Base-by-base conservation (phyloP, 306 rosid genomes). In the Begonia masoniana region DNA sequence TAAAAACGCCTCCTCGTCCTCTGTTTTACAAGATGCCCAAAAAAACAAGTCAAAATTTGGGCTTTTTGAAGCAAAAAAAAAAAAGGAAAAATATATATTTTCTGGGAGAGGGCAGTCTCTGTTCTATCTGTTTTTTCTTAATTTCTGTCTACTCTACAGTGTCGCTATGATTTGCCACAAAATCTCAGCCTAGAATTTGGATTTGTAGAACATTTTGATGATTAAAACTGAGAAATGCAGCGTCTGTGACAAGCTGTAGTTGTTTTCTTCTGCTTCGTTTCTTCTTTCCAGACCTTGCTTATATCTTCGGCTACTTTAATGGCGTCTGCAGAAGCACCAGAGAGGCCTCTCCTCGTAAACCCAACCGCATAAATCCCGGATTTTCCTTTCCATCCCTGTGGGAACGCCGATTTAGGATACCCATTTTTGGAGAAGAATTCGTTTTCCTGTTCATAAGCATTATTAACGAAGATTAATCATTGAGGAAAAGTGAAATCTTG, bases 281-380 rank as follows among this genome's bases (percentile, higher is more conserved):
- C 94, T 24, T 65, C 68, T 50, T 71, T 91, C 99, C 99, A 91
- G 11, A 77, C 78, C 9, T 57, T 57, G 12, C 81, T 81, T 68
- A 91, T 83, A 64, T 91, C 99, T 68, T 71, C 75, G 12, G 92
- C 85, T 13, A 86, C 80, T 73, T 62, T 83, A 21, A 69, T 57
- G 60, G 99, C 99, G 62, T 91, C 99, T 41, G 61, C 73, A 13
- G 99, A 79, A 35, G 78, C 77, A 51, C 99, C 99, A 50, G 85
- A 77, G 13, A 91, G 86, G 66, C 99, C 99, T 70, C 86, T 83
- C 86, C 69, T 83, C 49, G 99, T 81, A 62, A 91, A 83, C 54
- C 99, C 99, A 60, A 91, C 99, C 3, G 96, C 94, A 55, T 91
- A 91, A 7, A 91, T 82, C 5, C 99, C 99, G 1, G 64, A 60